These are phyloP conservation scores for Jaltomata sinuosa DNA, from an alignment of 257 asterid genomes.

Conservation along the genomic window DNA sequence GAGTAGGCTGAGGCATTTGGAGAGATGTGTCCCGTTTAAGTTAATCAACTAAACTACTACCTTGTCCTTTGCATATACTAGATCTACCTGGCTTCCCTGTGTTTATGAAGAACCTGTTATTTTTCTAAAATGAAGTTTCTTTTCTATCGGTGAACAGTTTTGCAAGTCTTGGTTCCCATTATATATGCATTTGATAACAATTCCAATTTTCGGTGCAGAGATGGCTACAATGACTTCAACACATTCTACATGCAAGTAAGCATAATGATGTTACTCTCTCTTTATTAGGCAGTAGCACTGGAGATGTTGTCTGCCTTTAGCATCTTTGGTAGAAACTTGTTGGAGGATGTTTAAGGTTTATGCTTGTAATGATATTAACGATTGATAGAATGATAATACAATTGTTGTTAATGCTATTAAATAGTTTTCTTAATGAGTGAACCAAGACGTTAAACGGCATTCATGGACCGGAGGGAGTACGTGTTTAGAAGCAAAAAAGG, in stretches of 20 bases:
- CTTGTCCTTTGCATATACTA: background rate
- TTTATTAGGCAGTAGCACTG: background rate
- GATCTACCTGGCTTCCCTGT: background rate
- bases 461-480: background rate
- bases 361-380: background rate
- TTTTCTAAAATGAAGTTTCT: background rate
- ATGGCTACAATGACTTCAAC: slow-evolving; percentile 98
- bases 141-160: background rate
- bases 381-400: background rate
- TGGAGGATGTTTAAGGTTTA: background rate
- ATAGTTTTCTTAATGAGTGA: background rate
- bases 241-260: slow-evolving; percentile 99
- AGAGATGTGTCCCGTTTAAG: background rate
- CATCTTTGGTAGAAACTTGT: background rate
- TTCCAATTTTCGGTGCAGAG: slow-evolving; percentile 58
- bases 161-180: background rate
- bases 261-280: slow-evolving; percentile 12
- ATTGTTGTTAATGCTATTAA: background rate
- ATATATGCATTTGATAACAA: slow-evolving; percentile 14
- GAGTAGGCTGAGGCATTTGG: background rate
- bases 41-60: background rate
- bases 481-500: background rate
- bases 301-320: background rate
- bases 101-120: background rate
- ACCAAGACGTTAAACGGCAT: background rate